phyloP scores from a whole-genome alignment of 371 early-diverging fungal species.

The Rhizopus delemar region DNA sequence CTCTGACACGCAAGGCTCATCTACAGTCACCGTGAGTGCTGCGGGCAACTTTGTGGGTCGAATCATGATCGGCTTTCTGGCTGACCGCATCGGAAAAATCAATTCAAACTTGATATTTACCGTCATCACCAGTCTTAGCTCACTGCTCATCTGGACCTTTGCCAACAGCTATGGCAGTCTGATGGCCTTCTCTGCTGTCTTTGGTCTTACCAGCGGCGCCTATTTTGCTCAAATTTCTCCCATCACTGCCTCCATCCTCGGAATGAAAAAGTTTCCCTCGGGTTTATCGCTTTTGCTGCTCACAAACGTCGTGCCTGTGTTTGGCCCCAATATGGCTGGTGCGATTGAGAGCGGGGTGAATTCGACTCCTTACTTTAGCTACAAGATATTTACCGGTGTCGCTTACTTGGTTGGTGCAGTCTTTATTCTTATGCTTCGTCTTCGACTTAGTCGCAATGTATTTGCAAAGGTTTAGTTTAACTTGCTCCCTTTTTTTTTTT shows the following conservation, averaged over 20 bases:
- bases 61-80: conserved; percentile 44
- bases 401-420: conserved; percentile 21
- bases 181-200: conserved; percentile 44
- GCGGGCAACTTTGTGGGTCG: conserved; percentile 65
- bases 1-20: conserved; percentile 31
- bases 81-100: conserved; percentile 51
- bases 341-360: conserved; percentile 30
- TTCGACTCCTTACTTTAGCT: conserved; percentile 29
- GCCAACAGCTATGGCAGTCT: conserved; percentile 39
- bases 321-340: conserved; percentile 42
- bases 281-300: conserved; percentile 36
- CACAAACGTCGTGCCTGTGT: conserved; percentile 32
- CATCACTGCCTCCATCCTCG: conserved; percentile 34
- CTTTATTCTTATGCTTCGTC: conserved; percentile 17
- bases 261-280: conserved; percentile 38
- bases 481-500: no score
- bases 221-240: conserved; percentile 45
- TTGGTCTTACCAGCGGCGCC: conserved; percentile 45
- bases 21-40: conserved; percentile 40
- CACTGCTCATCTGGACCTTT: conserved; percentile 57
- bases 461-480: conserved; percentile 26
- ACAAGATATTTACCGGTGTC: conserved; percentile 39
- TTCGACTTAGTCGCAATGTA: conserved; percentile 17
- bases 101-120: conserved; percentile 40
- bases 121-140: conserved; percentile 33